Evolutionary conservation across 2,329 filamentous ascomycete species (phyloP).

Genomic region (Fusarium sp.): DNA sequence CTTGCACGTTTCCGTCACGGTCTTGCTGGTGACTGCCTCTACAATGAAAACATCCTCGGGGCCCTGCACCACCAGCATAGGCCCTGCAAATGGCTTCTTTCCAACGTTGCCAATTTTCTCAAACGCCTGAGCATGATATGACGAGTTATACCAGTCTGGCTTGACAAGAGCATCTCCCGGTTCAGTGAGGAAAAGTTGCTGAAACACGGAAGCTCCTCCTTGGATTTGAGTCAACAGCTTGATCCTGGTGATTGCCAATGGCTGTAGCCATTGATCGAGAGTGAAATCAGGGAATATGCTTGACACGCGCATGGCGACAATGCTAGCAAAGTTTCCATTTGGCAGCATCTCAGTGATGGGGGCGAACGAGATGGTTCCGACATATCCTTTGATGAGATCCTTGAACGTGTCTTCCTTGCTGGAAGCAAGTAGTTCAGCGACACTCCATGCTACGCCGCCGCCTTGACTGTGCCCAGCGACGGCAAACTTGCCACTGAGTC

Average conservation of each 20-base stretch:
- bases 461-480: conserved; percentile 60
- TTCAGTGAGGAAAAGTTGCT: conserved; percentile 3
- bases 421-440: conserved; percentile 37
- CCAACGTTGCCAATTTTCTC: neutral
- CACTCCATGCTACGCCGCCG: conserved; percentile 54
- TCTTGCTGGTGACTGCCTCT: neutral
- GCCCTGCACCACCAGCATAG: conserved; percentile 3
- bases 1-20: accelerated
- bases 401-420: conserved; percentile 19
- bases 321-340: neutral
- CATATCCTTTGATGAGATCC: neutral
- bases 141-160: neutral
- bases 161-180: neutral
- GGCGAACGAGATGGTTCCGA: conserved; percentile 21
- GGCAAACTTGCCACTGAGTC: conserved; percentile 51
- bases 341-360: conserved; percentile 11
- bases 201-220: neutral
- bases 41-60: neutral
- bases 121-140: conserved; percentile 13
- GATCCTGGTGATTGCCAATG: conserved; percentile 11
- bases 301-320: neutral
- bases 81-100: neutral
- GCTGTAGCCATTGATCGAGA: conserved; percentile 23
- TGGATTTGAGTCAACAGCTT: conserved; percentile 11
- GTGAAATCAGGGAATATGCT: conserved; percentile 24